Evolutionary conservation across 805 yeast species (phyloP), one percentile per base, ranked within the genome.

Genomic region (Candida manassasensis): DNA sequence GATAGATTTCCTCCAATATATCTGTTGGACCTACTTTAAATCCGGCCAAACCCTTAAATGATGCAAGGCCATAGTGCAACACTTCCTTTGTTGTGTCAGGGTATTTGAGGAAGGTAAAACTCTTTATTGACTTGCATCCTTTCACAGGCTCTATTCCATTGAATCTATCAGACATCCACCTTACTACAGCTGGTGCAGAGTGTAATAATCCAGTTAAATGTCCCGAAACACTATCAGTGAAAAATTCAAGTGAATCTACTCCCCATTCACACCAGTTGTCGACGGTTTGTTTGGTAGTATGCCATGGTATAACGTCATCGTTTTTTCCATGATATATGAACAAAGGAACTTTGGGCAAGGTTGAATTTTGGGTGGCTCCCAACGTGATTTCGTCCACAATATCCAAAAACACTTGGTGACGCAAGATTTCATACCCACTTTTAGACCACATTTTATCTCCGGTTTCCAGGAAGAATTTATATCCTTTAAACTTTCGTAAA

Each of bases 41-140:
- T 12, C 33, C 33, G 9, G 21, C 7, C n/a, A 30, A 6, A 19
- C 33, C n/a, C 21, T 30, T 30, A 30, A 13, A 21, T 21, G 21
- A 25, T 15, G 26, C 15, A 13, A 11, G n/a, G 17, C n/a, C n/a
- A 21, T 21, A 30, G 15, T 30, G n/a, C 4, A 13, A 12, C 13
- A 30, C 15, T 21, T 30, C 33, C 4, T 14, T 6, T 12, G 26
- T 26, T 6, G 16, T 34, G 67, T 61, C 37, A 63, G 55, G 45
- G 61, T 52, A 49, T 61, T 77, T 38, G 68, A 83, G 29, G 61
- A 60, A 53, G 48, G 62, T 10, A 55, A 54, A 43, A 67, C 80
- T 42, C 32, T 26, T 26, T 5, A 30, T n/a, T 12, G 25, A 14
- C 12, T 30, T 21, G 32, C 57, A 53, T 2, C 58, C 55, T 3